These are phyloP conservation scores for Colletotrichum sansevieriae DNA, from an alignment of 2,329 filamentous ascomycete species.

Conservation along the genomic window DNA sequence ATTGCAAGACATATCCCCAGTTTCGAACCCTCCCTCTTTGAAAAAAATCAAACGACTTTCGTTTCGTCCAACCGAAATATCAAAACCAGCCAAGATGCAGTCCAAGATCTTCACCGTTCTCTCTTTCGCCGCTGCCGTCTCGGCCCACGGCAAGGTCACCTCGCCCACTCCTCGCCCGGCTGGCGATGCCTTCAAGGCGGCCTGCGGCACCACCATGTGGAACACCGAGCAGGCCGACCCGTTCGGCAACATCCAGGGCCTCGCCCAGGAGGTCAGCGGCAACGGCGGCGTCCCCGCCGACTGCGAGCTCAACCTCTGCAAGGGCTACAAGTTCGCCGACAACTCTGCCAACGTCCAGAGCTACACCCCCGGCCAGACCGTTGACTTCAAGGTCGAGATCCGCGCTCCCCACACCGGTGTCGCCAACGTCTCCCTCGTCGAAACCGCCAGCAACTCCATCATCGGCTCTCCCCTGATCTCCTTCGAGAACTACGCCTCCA, in stretches of 20 bases:
- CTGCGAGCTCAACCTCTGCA: slow-evolving; percentile 55
- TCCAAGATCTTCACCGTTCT: slow-evolving; percentile 42
- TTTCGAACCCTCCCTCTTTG: slow-evolving; percentile 3
- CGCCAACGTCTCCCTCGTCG: slow-evolving; percentile 64
- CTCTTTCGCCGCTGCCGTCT: slow-evolving; percentile 41
- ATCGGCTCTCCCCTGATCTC: slow-evolving; percentile 61
- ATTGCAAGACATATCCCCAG: slow-evolving; percentile 32
- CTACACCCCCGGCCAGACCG: slow-evolving; percentile 50
- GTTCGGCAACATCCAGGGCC: slow-evolving; percentile 53
- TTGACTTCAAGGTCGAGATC: slow-evolving; percentile 55
- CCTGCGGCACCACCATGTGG: slow-evolving; percentile 44
- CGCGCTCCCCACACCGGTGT: slow-evolving; percentile 53
- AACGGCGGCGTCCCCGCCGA: slow-evolving; percentile 44
- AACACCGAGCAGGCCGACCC: slow-evolving; percentile 47
- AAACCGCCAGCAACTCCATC: slow-evolving; percentile 59
- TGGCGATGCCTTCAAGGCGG: slow-evolving; percentile 44
- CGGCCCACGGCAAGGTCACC: slow-evolving; percentile 44
- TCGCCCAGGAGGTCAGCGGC: slow-evolving; percentile 49
- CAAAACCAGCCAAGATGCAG: slow-evolving; percentile 38
- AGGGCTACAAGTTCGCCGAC: slow-evolving; percentile 50
- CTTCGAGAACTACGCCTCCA: slow-evolving; percentile 56
- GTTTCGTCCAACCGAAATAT: slow-evolving; percentile 5
- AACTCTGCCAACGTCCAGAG: slow-evolving; percentile 47
- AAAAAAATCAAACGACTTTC: slow-evolving; percentile 6
- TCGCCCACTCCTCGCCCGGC: slow-evolving; percentile 40